phyloP scores from a whole-genome alignment of 106 monocot species.

The Dioscorea dumetorum region DNA sequence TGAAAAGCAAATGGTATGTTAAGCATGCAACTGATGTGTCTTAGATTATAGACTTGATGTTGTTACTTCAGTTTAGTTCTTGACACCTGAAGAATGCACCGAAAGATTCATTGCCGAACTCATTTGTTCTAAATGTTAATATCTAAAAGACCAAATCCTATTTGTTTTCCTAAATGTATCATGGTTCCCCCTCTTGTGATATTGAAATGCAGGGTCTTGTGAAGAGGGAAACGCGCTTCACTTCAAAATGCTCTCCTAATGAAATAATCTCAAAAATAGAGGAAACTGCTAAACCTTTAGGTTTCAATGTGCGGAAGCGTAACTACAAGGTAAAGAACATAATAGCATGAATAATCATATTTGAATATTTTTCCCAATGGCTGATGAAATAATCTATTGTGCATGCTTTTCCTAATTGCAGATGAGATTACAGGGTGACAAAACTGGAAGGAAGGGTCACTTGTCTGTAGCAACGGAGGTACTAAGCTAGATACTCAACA shows the following conservation, averaged over 20 bases:
- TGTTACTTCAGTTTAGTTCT: no score
- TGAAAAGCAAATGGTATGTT: slow-evolving; percentile 63
- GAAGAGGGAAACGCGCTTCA: slow-evolving; percentile 73
- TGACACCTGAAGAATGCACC: no score
- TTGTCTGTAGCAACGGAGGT: slow-evolving; percentile 96
- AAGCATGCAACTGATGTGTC: background rate
- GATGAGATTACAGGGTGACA: slow-evolving; percentile 86
- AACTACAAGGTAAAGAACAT: slow-evolving; percentile 71
- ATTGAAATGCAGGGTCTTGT: slow-evolving; percentile 34
- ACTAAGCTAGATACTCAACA: background rate
- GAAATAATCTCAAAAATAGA: slow-evolving; percentile 91
- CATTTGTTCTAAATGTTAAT: no score
- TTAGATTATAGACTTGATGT: no score
- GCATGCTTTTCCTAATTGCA: slow-evolving; percentile 14
- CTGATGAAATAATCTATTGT: background rate
- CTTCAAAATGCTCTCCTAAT: slow-evolving; percentile 64
- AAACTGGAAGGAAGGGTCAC: slow-evolving; percentile 77
- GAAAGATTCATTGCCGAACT: no score
- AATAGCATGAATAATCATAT: background rate
- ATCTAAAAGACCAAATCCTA: no score
- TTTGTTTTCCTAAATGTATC: no score
- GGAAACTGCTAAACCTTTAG: slow-evolving; percentile 81
- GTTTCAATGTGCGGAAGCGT: slow-evolving; percentile 78
- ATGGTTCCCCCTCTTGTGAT: background rate
- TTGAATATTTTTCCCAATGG: slow-evolving; percentile 7